Evolutionary conservation across 768 basidiomycete species (phyloP), one percentile per base, ranked within the genome.

Genomic region (Mycena galericulata): DNA sequence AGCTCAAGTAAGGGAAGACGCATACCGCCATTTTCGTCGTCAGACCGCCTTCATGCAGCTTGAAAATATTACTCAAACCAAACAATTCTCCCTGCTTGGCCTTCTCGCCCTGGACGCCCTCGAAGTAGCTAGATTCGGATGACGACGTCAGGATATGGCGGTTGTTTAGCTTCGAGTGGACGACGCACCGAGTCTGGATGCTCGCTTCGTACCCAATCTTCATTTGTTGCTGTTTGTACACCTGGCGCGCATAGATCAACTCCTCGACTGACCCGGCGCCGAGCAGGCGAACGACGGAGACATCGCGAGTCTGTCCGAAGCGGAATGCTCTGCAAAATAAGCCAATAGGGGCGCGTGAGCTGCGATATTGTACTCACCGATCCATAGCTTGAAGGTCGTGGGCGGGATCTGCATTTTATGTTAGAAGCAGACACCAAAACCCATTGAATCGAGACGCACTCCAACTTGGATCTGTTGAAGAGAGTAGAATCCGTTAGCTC

Each of bases 311-410:
- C 78, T 97, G 96, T 17, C 96, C 96, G 67, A 95, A 93, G 7
- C 94, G 88, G 75, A 92, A 96, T 1, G 93, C 94, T 61, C 34
- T 36, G 34, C 34, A 14, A 36, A 36, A 36, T 14, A 14, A 36
- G 14, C 14, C 8, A 36, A 36, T 36, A 36, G 6, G 34, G 34
- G 34, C 14, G n/a, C 34, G 34, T 36, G 34, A 36, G 34, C 34
- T 14, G 14, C 34, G 34, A 36, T 7, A 36, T 36, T 14, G 34
- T 14, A 14, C 34, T 36, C 14, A 36, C 34, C 91, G 84, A 67
- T 95, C 95, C 92, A 94, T 94, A 3, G 95, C 94, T 76, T 95
- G 97, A 10, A 98, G 80, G 76, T 99, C 97, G 72, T 98, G 94
- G 0, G 97, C 95, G 7, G 97, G 97, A 79, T 98, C 95, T 97